phyloP scores from a whole-genome alignment of 2,329 filamentous ascomycete species.

The Xylariaceae sp. region DNA sequence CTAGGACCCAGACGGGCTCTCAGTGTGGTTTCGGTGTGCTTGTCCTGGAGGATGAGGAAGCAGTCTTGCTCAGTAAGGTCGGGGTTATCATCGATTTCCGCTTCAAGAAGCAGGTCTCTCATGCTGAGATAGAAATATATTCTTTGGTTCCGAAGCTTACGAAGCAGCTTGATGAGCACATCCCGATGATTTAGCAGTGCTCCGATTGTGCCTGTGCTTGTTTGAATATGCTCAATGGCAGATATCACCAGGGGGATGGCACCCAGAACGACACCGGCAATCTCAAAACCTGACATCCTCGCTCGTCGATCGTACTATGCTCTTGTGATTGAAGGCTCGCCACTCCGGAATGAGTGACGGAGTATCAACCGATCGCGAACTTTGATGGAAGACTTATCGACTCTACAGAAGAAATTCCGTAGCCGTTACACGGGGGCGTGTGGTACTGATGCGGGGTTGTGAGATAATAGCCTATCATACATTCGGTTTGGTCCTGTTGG shows the following conservation, averaged over 20 bases:
- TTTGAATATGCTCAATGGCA: constrained; percentile 3
- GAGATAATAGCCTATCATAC: no score
- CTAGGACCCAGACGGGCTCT: constrained; percentile 6
- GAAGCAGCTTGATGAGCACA: constrained; percentile 8
- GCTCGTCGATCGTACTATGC: no score
- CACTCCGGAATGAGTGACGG: background rate
- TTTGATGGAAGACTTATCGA: no score
- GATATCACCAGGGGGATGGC: constrained; percentile 3
- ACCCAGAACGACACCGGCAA: constrained; percentile 2
- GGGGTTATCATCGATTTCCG: constrained; percentile 1
- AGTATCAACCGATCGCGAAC: no score
- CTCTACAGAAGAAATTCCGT: no score
- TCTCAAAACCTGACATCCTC: constrained; percentile 4
- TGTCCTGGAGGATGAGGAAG: constrained; percentile 1
- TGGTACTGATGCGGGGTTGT: no score
- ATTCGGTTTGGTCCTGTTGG: no score
- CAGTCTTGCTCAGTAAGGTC: constrained; percentile 8
- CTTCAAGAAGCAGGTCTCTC: constrained; percentile 3
- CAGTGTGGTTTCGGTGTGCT: background rate
- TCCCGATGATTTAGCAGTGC: constrained; percentile 8
- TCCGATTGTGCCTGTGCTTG: background rate
- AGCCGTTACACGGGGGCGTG: no score
- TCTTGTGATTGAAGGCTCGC: background rate
- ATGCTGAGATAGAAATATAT: constrained; percentile 7
- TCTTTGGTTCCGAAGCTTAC: constrained; percentile 8